Evolutionary conservation across 2,329 filamentous ascomycete species (phyloP).

Genomic region (Nigrograna mackinnonii): DNA sequence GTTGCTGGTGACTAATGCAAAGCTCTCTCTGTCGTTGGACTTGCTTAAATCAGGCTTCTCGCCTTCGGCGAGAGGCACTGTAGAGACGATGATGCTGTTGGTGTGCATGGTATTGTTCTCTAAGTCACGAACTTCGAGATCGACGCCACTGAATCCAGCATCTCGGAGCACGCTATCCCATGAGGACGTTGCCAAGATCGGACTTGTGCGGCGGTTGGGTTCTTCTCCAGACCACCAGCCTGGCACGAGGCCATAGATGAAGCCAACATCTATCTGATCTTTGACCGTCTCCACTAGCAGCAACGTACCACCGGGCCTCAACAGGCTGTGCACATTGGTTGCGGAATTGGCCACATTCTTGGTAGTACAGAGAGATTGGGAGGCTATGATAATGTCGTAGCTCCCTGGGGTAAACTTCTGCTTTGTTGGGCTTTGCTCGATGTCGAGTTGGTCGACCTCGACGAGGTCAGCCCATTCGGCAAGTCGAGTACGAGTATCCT

Average conservation of each 20-base stretch:
- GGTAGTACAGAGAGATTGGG: conserved; percentile 14
- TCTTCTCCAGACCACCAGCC: conserved; percentile 11
- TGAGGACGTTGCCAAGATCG: conserved; percentile 6
- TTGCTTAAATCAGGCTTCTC: background rate
- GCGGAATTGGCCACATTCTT: conserved; percentile 7
- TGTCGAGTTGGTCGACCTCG: conserved; percentile 8
- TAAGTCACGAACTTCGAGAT: background rate
- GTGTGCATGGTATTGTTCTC: background rate
- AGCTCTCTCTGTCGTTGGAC: background rate
- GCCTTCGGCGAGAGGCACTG: background rate
- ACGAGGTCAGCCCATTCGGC: conserved; percentile 4
- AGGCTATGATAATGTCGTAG: conserved; percentile 16
- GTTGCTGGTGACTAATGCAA: background rate
- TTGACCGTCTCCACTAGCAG: conserved; percentile 16
- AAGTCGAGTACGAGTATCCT: conserved; percentile 5
- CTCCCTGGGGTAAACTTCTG: conserved; percentile 39
- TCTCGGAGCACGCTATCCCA: background rate
- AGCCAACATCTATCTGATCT: conserved; percentile 2
- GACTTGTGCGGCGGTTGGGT: conserved; percentile 25
- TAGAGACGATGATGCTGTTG: background rate
- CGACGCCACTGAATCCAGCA: background rate
- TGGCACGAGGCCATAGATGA: conserved; percentile 1
- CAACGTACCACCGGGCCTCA: conserved; percentile 9
- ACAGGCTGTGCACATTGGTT: conserved; percentile 10
- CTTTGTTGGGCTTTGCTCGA: conserved; percentile 8